Base-by-base conservation (phyloP, 2,329 filamentous ascomycete species). In the Neurospora crassa region DNA sequence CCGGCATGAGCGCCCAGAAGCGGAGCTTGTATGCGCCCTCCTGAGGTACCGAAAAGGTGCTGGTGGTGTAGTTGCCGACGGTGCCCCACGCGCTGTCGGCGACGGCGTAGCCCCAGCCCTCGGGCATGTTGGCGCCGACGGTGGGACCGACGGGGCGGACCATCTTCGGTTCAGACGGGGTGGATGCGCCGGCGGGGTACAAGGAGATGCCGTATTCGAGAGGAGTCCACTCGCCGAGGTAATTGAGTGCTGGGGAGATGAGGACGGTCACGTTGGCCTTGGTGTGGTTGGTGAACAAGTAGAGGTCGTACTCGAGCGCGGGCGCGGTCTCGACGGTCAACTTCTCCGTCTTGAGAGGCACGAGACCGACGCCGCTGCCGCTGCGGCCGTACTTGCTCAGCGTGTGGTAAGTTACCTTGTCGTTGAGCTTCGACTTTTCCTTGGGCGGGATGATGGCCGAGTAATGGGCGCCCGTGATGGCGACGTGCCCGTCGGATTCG, bases 281-380 rank as follows among this genome's bases (percentile, higher is more conserved):
- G 5, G 83, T 78, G 24, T 78, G 78, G 71, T 84, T 83, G 63
- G 84, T 87, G 80, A 89, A 91, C 14, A 89, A 82, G 78, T 89
- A 91, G 71, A 91, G 76, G 69, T 86, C 82, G 77, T 90, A 92
- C 74, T 88, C 85, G 10, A 91, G 82, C 5, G 84, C 84, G 0
- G 89, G 88, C 0, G 82, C 85, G 12, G 82, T 82, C 3, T 81
- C 81, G 0, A 85, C 77, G 2, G 82, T 79, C 42, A 88, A 83
- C 18, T 86, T 86, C 53, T 84, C 81, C 0, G 85, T 82, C 24
- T 83, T 81, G 41, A 84, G 83, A 0, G 88, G 87, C 75, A 83
- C 83, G 5, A 91, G 80, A 0, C 86, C 86, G 3, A 91, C 84
- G 20, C 87, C 88, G 0, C 85, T 86, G 1, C 85, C 79, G 0